Conservation (phyloP, 306 rosid species). For the Purshia tridentata region DNA sequence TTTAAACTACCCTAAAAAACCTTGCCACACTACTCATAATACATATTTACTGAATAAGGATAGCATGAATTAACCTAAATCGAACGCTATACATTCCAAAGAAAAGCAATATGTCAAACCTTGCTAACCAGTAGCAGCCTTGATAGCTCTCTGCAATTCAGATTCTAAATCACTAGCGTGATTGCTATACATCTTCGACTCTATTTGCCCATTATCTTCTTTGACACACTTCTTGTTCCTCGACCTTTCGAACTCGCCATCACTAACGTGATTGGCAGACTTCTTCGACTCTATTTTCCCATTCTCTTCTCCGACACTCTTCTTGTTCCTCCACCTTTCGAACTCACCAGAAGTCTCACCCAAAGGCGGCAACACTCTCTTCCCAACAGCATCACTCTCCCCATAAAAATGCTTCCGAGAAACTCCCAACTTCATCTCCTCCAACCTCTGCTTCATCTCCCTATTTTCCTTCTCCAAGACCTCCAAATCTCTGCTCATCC, state of each 20-base stretch:
- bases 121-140: slow-evolving; percentile 63
- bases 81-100: slow-evolving; percentile 31
- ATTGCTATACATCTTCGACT: slow-evolving; percentile 37
- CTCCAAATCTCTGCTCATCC: slow-evolving; percentile 70
- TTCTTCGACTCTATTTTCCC: slow-evolving; percentile 42
- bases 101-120: slow-evolving; percentile 32
- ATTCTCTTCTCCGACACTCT: slow-evolving; percentile 31
- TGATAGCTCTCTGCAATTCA: slow-evolving; percentile 83
- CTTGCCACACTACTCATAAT: slow-evolving; percentile 1
- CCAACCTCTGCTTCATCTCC: slow-evolving; percentile 61
- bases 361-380: slow-evolving; percentile 19
- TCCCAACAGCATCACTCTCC: slow-evolving; percentile 26
- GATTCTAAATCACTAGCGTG: slow-evolving; percentile 60
- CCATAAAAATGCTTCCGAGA: slow-evolving; percentile 23
- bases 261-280: slow-evolving; percentile 36
- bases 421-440: slow-evolving; percentile 49
- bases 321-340: slow-evolving; percentile 57
- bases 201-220: slow-evolving; percentile 40
- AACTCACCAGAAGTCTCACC: slow-evolving; percentile 40
- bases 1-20: slow-evolving; percentile 9
- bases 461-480: slow-evolving; percentile 60
- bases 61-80: neutral
- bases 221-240: slow-evolving; percentile 40
- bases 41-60: neutral
- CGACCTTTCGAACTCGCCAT: slow-evolving; percentile 54